Evolutionary conservation across 192 early-diverging fungal species (phyloP), one percentile per base, ranked within the genome.

Genomic region (Mortierella claussenii): DNA sequence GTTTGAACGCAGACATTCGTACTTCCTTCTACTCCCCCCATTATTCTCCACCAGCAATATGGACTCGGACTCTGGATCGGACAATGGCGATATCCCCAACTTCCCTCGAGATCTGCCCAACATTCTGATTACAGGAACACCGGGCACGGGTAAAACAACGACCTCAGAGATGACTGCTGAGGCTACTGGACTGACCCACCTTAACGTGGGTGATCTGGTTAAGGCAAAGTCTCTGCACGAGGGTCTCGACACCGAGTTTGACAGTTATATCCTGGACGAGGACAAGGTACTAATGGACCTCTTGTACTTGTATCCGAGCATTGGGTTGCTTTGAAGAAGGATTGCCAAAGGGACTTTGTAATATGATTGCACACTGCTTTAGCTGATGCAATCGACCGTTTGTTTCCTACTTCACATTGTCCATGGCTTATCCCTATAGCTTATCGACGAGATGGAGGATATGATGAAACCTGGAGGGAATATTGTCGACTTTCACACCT

Each of bases 401-500:
- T 48, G 21, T 48, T 33, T 45, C 30, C 21, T 28, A 20, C 4
- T 51, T 15, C 33, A n/a, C 3, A n/a, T 18, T 8, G 32, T 40
- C 0, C 30, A 26, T 10, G 0, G 18, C 37, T 4, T 12, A 5
- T 21, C 28, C 27, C 5, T 49, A 28, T 53, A 91, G 89, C 86
- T 98, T 3, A 81, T 95, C 5, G 97, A 98, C 69, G 95, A 97
- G 84, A 83, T 98, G 80, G 97, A 98, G 81, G 84, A 83, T 4
- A 78, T 84, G 69, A 85, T 98, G 88, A 82, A 75, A 4, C 71
- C 79, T 44, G 97, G 97, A 37, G 95, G 95, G 33, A 89, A 89
- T 58, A 86, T 97, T 49, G 90, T 99, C 1, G 97, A 99, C 67
- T 96, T 94, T 62, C 97, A 99, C 78, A 91, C 94, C 9, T 96